Percentiles rank a stretch among this genome's conserved stretches.
phyloP scores from a whole-genome alignment of 73 alveolate genomes.

The Tetrahymena malaccensis region DNA sequence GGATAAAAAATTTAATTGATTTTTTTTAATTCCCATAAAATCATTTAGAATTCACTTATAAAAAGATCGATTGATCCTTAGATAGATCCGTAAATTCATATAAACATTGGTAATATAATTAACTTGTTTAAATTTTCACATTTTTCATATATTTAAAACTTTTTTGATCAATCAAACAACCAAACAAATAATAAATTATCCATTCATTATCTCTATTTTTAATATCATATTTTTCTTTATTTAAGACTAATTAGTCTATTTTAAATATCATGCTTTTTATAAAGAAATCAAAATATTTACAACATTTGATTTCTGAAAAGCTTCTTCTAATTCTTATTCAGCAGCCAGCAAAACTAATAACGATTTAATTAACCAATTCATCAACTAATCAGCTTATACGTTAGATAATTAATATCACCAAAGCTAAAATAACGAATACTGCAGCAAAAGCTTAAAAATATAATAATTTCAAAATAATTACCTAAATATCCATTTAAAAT shows the following conservation, averaged over 20 bases:
- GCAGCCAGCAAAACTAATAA: background rate
- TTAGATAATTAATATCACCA: background rate
- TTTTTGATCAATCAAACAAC: background rate
- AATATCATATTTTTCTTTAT: too few species aligned
- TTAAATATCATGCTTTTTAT: background rate
- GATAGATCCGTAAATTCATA: background rate
- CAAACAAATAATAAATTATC: too few species aligned
- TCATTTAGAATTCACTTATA: too few species aligned
- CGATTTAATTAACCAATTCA: background rate
- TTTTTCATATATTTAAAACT: background rate
- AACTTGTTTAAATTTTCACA: background rate
- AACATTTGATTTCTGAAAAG: too few species aligned
- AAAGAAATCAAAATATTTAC: background rate
- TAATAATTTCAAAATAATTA: too few species aligned
- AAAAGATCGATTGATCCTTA: too few species aligned
- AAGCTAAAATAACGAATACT: background rate
- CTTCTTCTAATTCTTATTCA: background rate
- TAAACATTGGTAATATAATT: too few species aligned
- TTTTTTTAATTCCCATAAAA: background rate
- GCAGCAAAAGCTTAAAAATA: background rate
- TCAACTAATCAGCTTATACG: background rate
- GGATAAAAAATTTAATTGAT: background rate
- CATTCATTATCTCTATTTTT: background rate
- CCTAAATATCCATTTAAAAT: background rate
- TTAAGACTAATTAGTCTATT: background rate